Base-by-base conservation (phyloP, 352 stramenopile genomes). In the Saprolegnia parasitica region DNA sequence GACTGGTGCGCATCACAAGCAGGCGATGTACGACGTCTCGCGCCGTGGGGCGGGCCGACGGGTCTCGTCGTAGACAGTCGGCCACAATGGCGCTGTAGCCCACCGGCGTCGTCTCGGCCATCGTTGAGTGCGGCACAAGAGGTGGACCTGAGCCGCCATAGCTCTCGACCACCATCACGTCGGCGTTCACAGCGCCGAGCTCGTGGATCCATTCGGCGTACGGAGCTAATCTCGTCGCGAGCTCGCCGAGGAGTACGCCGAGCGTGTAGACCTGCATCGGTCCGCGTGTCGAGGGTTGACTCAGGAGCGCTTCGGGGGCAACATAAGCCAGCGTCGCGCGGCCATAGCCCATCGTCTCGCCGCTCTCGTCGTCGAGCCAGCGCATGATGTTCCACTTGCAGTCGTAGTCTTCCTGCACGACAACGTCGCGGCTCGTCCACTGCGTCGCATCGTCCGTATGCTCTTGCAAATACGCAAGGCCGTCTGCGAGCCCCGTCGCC, bases 191-290 rank as follows among this genome's bases (percentile, higher is more conserved):
- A 24, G 63, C 21, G 35, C 63, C 63, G 15, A 45, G 15, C 18
- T 52, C 63, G 20, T 57, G 63, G 29, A 52, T 46, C 29, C 21
- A 29, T 0, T 45, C 6, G 5, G 50, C 63, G 35, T 70, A 61
- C 63, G 63, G 63, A 4, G 29, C 29, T n/a, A 29, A 5, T 10
- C 63, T 46, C 6, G 63, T 54, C 32, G 47, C 63, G 26, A 70
- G 40, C 5, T 70, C 63, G 23, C 63, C 63, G 21, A 70, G 29
- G 13, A 70, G 10, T 5, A 70, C 63, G 11, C 46, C 63, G 20
- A 70, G 35, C 26, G 63, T 20, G 52, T 62, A 70, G 1, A 70
- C 50, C 4, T 39, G 50, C n/a, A 46, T 32, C 15, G 63, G 4
- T 52, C n/a, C 29, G 18, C 26, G 39, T 9, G 42, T 13, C 39